These are phyloP conservation scores for Aspergillus costaricaensis DNA, from an alignment of 2,329 filamentous ascomycete species.

Conservation along the genomic window DNA sequence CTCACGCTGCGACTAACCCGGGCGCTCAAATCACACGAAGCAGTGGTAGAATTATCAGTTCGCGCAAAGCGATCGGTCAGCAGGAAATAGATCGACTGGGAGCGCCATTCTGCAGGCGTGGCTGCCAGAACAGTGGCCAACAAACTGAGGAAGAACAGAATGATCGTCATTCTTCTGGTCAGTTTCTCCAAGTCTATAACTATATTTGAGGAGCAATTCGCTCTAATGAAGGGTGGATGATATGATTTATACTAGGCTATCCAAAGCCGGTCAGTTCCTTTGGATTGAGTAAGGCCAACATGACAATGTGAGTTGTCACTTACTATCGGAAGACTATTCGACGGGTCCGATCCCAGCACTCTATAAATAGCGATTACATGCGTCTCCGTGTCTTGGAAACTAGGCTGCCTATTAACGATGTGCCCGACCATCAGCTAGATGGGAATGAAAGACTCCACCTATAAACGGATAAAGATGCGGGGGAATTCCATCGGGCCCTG, in stretches of 20 bases:
- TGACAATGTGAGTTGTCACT: conserved; percentile 1
- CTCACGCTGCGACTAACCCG: conserved; percentile 18
- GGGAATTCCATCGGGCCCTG: neutral
- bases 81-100: conserved; percentile 49
- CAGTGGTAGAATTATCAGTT: conserved; percentile 42
- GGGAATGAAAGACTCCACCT: neutral
- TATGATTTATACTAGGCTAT: neutral
- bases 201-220: neutral
- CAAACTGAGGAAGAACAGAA: conserved; percentile 23
- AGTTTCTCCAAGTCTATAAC: neutral
- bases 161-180: neutral
- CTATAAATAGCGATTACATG: conserved; percentile 16
- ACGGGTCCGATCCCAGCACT: neutral
- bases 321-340: neutral
- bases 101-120: conserved; percentile 42
- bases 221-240: too few species aligned
- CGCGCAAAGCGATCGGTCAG: conserved; percentile 49
- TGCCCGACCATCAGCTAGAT: neutral
- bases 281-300: neutral
- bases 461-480: neutral
- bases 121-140: conserved; percentile 30
- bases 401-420: neutral
- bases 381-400: conserved; percentile 6
- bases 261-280: neutral
- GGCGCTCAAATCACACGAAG: conserved; percentile 30